Conservation (phyloP, 2,329 filamentous ascomycete species). For the Blastomyces silverae region DNA sequence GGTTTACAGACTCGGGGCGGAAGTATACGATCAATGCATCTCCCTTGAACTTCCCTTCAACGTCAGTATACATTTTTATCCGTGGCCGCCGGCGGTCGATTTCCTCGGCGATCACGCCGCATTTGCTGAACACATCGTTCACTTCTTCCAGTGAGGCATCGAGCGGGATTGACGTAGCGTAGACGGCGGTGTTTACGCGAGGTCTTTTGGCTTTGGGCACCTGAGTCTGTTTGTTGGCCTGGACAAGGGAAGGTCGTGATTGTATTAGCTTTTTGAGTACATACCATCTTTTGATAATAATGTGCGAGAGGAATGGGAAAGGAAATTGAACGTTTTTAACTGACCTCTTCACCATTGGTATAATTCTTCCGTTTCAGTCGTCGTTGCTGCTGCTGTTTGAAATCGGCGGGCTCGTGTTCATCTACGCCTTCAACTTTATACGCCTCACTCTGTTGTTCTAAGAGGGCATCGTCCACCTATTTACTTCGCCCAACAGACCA, state of each 20-base stretch:
- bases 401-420: slow-evolving; percentile 43
- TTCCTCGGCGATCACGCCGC: slow-evolving; percentile 86
- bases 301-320: slow-evolving; percentile 7
- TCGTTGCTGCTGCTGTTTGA: slow-evolving; percentile 36
- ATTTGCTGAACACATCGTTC: slow-evolving; percentile 76
- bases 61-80: slow-evolving; percentile 87
- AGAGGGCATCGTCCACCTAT: slow-evolving; percentile 54
- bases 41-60: slow-evolving; percentile 79
- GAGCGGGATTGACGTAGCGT: slow-evolving; percentile 76
- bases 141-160: slow-evolving; percentile 78
- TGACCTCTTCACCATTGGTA: slow-evolving; percentile 46
- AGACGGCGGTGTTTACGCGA: slow-evolving; percentile 78
- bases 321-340: slow-evolving; percentile 22
- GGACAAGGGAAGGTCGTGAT: slow-evolving; percentile 9
- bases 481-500: slow-evolving; percentile 22
- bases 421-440: slow-evolving; percentile 57
- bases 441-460: slow-evolving; percentile 56
- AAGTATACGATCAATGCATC: slow-evolving; percentile 92
- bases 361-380: slow-evolving; percentile 51
- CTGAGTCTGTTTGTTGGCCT: slow-evolving; percentile 23
- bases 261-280: neutral
- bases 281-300: neutral
- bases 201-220: slow-evolving; percentile 37
- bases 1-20: slow-evolving; percentile 83
- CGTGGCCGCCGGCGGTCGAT: slow-evolving; percentile 81